Base-by-base conservation (phyloP, 1,284 basidiomycete genomes). In the Apiotrichum laibachii region DNA sequence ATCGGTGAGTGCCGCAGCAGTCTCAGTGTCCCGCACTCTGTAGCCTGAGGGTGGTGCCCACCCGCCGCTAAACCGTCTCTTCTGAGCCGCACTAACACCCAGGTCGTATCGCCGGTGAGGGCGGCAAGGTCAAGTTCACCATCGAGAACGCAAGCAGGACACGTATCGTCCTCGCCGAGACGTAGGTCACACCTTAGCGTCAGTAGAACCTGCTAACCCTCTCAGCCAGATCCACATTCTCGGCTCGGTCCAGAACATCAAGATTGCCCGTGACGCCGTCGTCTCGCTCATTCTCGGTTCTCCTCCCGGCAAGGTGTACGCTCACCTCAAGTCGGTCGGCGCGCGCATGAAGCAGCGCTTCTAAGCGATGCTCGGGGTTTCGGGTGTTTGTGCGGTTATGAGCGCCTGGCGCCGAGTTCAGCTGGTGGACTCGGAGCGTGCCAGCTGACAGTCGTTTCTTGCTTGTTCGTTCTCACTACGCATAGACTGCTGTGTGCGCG, bases 131-230 rank as follows among this genome's bases (percentile, higher is more conserved):
- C 3, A 92, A 97, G 73, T 98, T 97, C 78, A 95, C 95, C 0
- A 98, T 99, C 58, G 95, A 99, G 81, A 99, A 99, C 71, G 86
- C 93, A 2, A 94, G 89, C 69, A 85, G 95, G 60, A 99, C 95
- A 22, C 88, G 95, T 40, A 93, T 99, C 58, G 92, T 99, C 37
- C 85, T 99, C 44, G 95, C 95, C 22, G 95, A 99, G 76, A 95
- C 92, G 88, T 93, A 72, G 62, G 90, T 83, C 26, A 40, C 31
- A 15, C 6, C 22, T 18, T 13, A n/a, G 1, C 47, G 6, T 10
- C 18, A 6, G 5, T 31, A 2, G 31, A 8, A 11, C 5, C 12
- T n/a, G 37, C 63, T 31, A 59, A 52, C 31, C 13, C 5, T 18
- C 37, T 1, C 51, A 80, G 80, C n/a, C 80, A 83, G 63, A 82